These are phyloP conservation scores for Pythium folliculosum DNA, from an alignment of 352 stramenopile species.

Conservation along the genomic window DNA sequence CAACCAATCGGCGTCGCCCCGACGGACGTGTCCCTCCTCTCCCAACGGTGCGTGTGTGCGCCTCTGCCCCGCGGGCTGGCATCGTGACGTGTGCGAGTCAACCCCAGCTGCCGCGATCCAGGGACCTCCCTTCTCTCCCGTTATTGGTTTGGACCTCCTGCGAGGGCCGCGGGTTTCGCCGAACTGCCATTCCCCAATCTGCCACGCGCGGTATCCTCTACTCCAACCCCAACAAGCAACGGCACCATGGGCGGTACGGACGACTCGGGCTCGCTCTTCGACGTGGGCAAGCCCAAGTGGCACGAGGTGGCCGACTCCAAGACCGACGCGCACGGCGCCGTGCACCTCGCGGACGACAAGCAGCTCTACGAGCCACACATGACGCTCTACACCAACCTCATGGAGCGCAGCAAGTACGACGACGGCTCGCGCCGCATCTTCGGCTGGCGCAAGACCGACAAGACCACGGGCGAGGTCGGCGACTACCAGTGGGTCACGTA, in stretches of 20 bases:
- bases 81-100: background rate
- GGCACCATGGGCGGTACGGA: constrained; percentile 22
- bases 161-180: no score
- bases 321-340: constrained; percentile 21
- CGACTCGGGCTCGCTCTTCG: constrained; percentile 29
- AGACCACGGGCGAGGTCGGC: constrained; percentile 37
- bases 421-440: constrained; percentile 58
- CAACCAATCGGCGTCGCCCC: background rate
- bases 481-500: constrained; percentile 65
- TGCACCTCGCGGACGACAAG: constrained; percentile 24
- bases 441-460: constrained; percentile 50
- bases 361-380: constrained; percentile 38
- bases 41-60: background rate
- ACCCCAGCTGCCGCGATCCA: background rate
- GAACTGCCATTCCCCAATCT: constrained; percentile 15
- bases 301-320: constrained; percentile 25
- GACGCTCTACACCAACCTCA: constrained; percentile 61
- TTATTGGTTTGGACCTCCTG: no score
- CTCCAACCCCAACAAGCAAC: background rate
- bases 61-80: background rate
- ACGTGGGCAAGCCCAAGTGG: constrained; percentile 9
- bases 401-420: constrained; percentile 42
- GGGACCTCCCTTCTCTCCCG: background rate
- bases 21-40: background rate
- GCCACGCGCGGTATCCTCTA: background rate